phyloP scores from a whole-genome alignment of 73 alveolate genomes.

The Paramecium pentaurelia region DNA sequence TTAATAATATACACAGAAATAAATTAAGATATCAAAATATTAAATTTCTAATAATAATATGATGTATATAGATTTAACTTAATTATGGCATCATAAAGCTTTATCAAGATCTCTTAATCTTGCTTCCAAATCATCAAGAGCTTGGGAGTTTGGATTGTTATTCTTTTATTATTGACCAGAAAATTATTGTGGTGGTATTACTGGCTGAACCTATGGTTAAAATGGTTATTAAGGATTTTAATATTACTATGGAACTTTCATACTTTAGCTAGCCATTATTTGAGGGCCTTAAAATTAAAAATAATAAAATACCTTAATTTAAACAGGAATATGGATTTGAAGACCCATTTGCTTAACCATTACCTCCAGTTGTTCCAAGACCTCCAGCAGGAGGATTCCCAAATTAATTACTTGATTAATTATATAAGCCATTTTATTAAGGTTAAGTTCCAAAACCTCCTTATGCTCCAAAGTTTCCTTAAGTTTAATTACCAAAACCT shows the following conservation, averaged over 20 bases:
- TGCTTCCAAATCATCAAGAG: slow-evolving; percentile 26
- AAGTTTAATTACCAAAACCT: background rate
- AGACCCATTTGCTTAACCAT: background rate
- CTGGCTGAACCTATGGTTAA: background rate
- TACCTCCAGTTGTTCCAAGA: background rate
- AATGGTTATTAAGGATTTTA: background rate
- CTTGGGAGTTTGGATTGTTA: background rate
- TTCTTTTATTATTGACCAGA: background rate
- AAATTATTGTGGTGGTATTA: background rate
- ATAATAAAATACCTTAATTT: background rate
- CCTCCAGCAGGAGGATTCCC: background rate
- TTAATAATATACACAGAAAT: background rate
- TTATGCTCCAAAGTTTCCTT: background rate
- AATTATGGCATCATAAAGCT: background rate
- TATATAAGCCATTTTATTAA: background rate
- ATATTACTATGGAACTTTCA: background rate
- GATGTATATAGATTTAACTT: background rate
- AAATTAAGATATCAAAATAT: background rate
- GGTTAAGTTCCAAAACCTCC: background rate
- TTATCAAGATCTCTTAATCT: background rate
- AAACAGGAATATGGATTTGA: background rate
- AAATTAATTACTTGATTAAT: background rate
- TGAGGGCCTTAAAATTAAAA: background rate
- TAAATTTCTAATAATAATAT: background rate
- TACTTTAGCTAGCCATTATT: slow-evolving; percentile 5